Evolutionary conservation across 768 basidiomycete species (phyloP).

Genomic region (Cystofilobasidium macerans): DNA sequence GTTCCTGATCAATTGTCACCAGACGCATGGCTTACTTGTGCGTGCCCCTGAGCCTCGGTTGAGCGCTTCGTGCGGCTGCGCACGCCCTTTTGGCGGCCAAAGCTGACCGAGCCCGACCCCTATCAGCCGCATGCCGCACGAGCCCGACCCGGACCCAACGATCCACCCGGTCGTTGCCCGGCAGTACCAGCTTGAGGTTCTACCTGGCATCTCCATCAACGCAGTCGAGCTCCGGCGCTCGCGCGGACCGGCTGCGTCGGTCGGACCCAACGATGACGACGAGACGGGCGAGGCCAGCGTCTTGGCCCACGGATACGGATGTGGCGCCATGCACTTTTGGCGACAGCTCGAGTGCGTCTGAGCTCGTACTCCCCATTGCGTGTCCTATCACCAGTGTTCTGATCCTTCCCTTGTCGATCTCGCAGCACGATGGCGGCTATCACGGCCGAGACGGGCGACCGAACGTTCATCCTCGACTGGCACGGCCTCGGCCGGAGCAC

Average conservation of each 20-base stretch:
- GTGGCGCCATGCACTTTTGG: constrained; percentile 16
- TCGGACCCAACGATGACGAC: background rate
- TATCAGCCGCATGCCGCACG: constrained; percentile 9
- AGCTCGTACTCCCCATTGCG: too few relatives aligned
- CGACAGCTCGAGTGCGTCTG: constrained; percentile 19
- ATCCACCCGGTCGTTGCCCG: background rate
- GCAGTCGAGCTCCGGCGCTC: constrained; percentile 16
- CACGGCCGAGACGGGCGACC: background rate
- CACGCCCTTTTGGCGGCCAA: too few relatives aligned
- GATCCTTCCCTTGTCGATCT: too few relatives aligned
- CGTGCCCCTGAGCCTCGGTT: background rate
- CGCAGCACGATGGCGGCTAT: background rate
- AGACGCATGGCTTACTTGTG: constrained; percentile 24
- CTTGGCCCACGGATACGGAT: constrained; percentile 9
- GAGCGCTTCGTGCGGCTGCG: background rate
- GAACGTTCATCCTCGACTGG: constrained; percentile 21
- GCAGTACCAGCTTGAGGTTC: constrained; percentile 10
- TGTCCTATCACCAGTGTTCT: too few relatives aligned
- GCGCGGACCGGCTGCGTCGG: background rate
- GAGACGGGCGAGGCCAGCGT: constrained; percentile 8
- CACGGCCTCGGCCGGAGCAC: constrained; percentile 11
- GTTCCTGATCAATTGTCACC: background rate
- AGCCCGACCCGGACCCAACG: constrained; percentile 11
- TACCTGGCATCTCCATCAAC: constrained; percentile 1
- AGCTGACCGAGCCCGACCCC: too few relatives aligned